These are phyloP conservation scores for Cryptosporidium sp. DNA, from an alignment of 169 alveolate species.

Conservation along the genomic window DNA sequence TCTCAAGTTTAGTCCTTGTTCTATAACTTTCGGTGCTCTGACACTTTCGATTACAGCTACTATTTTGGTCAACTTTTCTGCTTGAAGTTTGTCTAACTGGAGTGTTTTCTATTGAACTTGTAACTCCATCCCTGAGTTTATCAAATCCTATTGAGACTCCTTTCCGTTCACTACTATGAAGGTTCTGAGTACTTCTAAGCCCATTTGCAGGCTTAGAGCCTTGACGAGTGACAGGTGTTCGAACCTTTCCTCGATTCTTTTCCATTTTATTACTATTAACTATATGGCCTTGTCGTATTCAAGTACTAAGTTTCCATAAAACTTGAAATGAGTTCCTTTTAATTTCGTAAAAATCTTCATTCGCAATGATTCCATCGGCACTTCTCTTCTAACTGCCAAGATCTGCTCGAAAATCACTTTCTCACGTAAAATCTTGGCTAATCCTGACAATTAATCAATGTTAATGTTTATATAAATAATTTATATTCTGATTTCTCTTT, in stretches of 20 bases:
- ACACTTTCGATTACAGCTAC: slow-evolving; percentile 17
- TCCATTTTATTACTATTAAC: not conserved
- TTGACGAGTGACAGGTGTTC: not conserved
- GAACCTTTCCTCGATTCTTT: slow-evolving; percentile 19
- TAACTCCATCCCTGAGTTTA: not conserved
- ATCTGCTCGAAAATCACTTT: not conserved
- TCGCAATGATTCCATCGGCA: not conserved
- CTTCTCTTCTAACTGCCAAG: not conserved
- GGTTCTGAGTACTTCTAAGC: not conserved
- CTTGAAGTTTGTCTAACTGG: slow-evolving; percentile 18
- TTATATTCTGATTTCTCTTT: not conserved
- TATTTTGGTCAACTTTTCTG: not conserved
- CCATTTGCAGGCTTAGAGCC: not conserved
- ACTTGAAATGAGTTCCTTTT: not conserved
- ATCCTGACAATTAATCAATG: not conserved
- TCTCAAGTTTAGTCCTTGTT: not conserved
- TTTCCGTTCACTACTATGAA: not conserved
- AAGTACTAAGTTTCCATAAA: not conserved
- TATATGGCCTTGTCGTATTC: not conserved
- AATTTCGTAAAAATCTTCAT: not conserved
- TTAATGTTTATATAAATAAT: not conserved
- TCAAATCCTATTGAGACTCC: not conserved
- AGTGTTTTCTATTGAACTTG: not conserved
- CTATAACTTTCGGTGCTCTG: slow-evolving; percentile 44
- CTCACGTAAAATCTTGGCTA: not conserved